Evolutionary conservation across 2,329 filamentous ascomycete species (phyloP).

Genomic region (Aspergillus ochraceus): DNA sequence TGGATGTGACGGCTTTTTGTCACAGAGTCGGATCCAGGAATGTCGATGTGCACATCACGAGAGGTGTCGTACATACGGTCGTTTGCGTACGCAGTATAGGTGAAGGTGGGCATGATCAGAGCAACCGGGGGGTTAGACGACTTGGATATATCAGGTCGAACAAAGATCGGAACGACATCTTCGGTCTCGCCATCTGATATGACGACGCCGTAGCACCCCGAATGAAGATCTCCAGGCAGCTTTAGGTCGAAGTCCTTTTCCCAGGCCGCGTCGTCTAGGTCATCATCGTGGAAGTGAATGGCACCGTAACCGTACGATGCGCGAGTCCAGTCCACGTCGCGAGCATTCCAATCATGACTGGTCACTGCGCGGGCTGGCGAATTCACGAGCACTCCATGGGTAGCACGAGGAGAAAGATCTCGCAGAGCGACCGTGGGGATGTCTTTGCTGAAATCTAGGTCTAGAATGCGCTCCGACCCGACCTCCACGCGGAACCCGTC

Average conservation of each 20-base stretch:
- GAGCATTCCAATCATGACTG: slow-evolving; percentile 35
- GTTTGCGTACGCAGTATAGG: slow-evolving; percentile 42
- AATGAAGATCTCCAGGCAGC: slow-evolving; percentile 28
- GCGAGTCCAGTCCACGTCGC: slow-evolving; percentile 32
- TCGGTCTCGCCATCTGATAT: slow-evolving; percentile 12
- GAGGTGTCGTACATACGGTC: slow-evolving; percentile 37
- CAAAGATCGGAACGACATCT: slow-evolving; percentile 37
- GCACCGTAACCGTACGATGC: slow-evolving; percentile 37
- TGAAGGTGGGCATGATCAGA: slow-evolving; percentile 38
- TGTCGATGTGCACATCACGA: slow-evolving; percentile 22
- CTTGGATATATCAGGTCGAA: slow-evolving; percentile 22
- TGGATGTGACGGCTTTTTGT: slow-evolving; percentile 9
- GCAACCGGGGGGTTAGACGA: slow-evolving; percentile 21
- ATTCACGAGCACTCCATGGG: slow-evolving; percentile 32
- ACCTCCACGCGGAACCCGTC: neutral
- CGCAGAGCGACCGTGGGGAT: neutral
- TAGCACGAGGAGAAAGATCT: slow-evolving; percentile 25
- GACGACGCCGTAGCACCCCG: slow-evolving; percentile 19
- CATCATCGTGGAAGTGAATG: slow-evolving; percentile 43
- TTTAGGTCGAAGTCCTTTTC: slow-evolving; percentile 31
- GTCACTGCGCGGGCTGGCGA: slow-evolving; percentile 35
- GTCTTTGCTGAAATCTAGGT: slow-evolving; percentile 1
- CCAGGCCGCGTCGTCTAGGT: slow-evolving; percentile 39
- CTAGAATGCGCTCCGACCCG: neutral
- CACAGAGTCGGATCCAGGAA: slow-evolving; percentile 17